phyloP scores from a whole-genome alignment of 2,329 filamentous ascomycete species.

The Incumbomyces delicatus region DNA sequence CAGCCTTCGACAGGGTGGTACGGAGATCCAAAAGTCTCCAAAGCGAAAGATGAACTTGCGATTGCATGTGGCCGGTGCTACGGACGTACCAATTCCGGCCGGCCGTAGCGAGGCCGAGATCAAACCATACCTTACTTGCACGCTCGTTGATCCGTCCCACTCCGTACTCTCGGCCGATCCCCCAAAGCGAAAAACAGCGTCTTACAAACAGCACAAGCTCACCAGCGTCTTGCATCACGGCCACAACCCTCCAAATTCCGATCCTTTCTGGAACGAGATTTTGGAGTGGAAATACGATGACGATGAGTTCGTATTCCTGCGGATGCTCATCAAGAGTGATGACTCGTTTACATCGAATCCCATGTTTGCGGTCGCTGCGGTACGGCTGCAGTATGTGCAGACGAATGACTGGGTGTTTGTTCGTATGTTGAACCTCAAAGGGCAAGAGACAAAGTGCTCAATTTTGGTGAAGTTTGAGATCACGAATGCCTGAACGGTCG shows the following conservation, averaged over 20 bases:
- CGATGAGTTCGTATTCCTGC: conserved; percentile 16
- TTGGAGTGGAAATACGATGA: conserved; percentile 20
- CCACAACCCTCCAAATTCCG: conserved; percentile 12
- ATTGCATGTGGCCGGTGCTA: conserved; percentile 18
- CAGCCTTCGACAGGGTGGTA: conserved; percentile 13
- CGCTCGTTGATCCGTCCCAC: conserved; percentile 13
- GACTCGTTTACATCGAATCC: conserved; percentile 19
- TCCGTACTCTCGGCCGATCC: conserved; percentile 10
- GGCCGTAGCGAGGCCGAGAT: conserved; percentile 14
- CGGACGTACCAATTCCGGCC: conserved; percentile 14
- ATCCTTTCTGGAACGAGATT: conserved; percentile 19
- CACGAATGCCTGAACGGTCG: conserved; percentile 5
- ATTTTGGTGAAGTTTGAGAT: conserved; percentile 17
- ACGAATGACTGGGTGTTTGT: conserved; percentile 17
- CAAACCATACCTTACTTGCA: conserved; percentile 21
- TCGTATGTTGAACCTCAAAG: conserved; percentile 15
- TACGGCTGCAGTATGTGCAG: conserved; percentile 15
- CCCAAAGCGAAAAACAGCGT: conserved; percentile 17
- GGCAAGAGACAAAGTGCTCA: conserved; percentile 13
- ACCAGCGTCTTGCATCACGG: conserved; percentile 11
- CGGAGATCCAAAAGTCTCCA: conserved; percentile 6
- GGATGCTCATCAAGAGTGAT: conserved; percentile 20
- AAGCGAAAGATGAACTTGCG: conserved; percentile 11
- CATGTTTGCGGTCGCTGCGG: conserved; percentile 16
- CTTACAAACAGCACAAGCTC: conserved; percentile 20